Evolutionary conservation across 148 eudicot genomes (phyloP).

Genomic region (Rhododendron ovatum): DNA sequence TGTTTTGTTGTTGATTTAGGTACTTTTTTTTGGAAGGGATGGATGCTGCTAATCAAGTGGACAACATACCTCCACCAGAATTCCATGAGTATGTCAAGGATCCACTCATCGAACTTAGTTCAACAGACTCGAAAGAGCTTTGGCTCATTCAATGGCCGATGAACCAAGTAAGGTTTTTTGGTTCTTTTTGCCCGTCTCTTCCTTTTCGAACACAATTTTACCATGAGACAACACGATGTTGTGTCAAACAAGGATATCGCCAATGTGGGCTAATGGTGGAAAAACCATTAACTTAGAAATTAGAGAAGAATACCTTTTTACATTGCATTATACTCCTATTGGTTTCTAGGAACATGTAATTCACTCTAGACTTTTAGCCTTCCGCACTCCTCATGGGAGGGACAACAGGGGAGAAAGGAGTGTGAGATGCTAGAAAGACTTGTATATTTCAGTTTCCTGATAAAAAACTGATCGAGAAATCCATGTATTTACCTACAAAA

Average conservation of each 20-base stretch:
- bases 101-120: slow-evolving; percentile 43
- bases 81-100: slow-evolving; percentile 49
- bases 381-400: not conserved
- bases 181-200: not conserved
- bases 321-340: not conserved
- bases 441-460: not conserved
- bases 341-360: not conserved
- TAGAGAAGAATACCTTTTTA: not conserved
- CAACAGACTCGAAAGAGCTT: slow-evolving; percentile 52
- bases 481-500: not conserved
- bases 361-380: not conserved
- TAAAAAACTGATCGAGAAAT: not conserved
- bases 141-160: slow-evolving; percentile 81
- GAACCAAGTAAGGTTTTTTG: slow-evolving; percentile 36
- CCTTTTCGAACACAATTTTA: not conserved
- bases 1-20: not conserved
- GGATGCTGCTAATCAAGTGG: slow-evolving; percentile 17
- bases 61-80: slow-evolving; percentile 32
- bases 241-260: not conserved
- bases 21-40: slow-evolving; percentile 4
- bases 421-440: not conserved
- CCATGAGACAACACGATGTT: not conserved
- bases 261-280: not conserved
- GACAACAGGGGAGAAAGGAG: not conserved
- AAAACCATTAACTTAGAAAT: not conserved